phyloP scores from a whole-genome alignment of 2,329 filamentous ascomycete genomes.

The Arthroderma uncinatum region DNA sequence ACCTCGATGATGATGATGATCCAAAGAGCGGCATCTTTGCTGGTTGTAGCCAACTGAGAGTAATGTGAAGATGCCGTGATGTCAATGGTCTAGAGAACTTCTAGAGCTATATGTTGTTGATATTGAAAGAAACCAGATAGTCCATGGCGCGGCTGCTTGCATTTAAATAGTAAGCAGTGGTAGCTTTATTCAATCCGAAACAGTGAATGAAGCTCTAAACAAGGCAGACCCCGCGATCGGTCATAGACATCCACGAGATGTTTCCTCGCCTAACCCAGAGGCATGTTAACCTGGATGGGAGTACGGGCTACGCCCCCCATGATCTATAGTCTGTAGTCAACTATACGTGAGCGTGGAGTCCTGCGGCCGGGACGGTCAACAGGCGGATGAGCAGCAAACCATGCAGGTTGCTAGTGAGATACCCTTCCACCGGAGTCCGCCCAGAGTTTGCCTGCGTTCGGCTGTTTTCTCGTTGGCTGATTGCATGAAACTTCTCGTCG shows the following conservation, averaged over 20 bases:
- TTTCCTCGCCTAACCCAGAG: not conserved
- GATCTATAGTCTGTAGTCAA: not conserved
- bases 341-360: no score
- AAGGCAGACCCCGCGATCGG: not conserved
- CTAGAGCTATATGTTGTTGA: not conserved
- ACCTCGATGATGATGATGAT: not conserved
- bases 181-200: no score
- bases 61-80: not conserved
- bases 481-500: no score
- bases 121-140: not conserved
- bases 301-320: not conserved
- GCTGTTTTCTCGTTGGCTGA: no score
- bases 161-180: no score
- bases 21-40: conserved; percentile 6
- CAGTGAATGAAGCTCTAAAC: not conserved
- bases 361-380: no score
- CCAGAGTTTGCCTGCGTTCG: no score
- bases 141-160: not conserved
- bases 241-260: no score
- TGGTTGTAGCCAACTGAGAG: not conserved
- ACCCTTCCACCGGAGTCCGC: no score
- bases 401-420: not conserved
- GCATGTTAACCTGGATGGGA: not conserved
- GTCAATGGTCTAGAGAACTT: not conserved
- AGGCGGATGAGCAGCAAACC: not conserved